These are phyloP conservation scores for Tubosaeta sp. DNA, from an alignment of 768 basidiomycete genomes.

Conservation along the genomic window DNA sequence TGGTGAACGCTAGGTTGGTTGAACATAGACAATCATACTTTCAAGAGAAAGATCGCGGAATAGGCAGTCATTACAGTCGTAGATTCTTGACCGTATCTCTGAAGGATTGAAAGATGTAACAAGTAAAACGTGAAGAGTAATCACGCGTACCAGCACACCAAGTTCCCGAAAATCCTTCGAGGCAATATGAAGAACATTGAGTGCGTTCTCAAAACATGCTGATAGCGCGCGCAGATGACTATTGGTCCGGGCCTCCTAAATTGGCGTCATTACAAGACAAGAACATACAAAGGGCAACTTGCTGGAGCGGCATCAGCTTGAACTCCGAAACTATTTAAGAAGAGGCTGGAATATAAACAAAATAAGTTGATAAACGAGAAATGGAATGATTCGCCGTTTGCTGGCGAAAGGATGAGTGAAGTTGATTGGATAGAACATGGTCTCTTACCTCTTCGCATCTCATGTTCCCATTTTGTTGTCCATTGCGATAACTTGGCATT, in stretches of 20 bases:
- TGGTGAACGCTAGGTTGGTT: constrained; percentile 1
- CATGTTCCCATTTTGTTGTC: constrained; percentile 65
- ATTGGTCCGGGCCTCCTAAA: constrained; percentile 50
- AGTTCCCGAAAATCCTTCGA: constrained; percentile 70
- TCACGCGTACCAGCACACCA: constrained; percentile 60
- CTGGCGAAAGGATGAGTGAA: constrained; percentile 32
- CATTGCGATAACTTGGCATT: constrained; percentile 71
- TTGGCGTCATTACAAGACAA: neutral
- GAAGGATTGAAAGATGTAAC: constrained; percentile 7
- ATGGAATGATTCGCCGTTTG: constrained; percentile 73
- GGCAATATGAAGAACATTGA: constrained; percentile 66
- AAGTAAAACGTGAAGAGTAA: constrained; percentile 32
- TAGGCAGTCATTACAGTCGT: constrained; percentile 86
- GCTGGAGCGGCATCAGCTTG: constrained; percentile 58
- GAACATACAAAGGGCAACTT: constrained; percentile 24
- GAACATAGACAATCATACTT: constrained; percentile 40
- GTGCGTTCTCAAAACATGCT: constrained; percentile 70
- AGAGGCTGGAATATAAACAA: constrained; percentile 72
- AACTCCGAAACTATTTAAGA: constrained; percentile 81
- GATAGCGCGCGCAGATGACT: constrained; percentile 67
- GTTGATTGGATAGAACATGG: neutral
- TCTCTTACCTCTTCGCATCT: constrained; percentile 63
- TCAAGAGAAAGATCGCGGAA: constrained; percentile 74
- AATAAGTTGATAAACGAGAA: constrained; percentile 71
- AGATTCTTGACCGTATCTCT: constrained; percentile 85